Percentiles rank a stretch among this genome's conserved stretches.
These are phyloP conservation scores for Noccaea caerulescens DNA, from an alignment of 345 rosid species.

Conservation along the genomic window DNA sequence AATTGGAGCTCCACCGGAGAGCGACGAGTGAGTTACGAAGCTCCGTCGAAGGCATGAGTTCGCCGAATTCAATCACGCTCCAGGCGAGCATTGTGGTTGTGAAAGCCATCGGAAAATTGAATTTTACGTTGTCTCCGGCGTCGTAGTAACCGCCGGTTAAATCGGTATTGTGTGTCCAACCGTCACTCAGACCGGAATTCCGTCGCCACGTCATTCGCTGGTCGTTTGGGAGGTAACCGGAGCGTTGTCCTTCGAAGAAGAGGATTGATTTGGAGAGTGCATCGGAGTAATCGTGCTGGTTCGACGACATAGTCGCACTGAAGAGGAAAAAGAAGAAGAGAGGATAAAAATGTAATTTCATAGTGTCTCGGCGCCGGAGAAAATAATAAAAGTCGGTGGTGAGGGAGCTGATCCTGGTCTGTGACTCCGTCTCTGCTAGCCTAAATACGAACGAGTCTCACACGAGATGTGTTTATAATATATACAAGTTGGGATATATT, in stretches of 20 bases:
- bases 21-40: constrained; percentile 67
- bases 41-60: constrained; percentile 73
- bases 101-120: constrained; percentile 93
- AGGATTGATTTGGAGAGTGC: constrained; percentile 88
- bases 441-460: constrained; percentile 7
- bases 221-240: constrained; percentile 74
- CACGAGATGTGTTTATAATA: constrained; percentile 38
- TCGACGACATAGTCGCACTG: constrained; percentile 26
- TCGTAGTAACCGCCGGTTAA: constrained; percentile 91
- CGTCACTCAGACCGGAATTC: constrained; percentile 79
- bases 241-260: constrained; percentile 96
- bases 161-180: constrained; percentile 67
- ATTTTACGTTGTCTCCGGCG: constrained; percentile 95
- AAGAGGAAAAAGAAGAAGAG: constrained; percentile 6
- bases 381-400: constrained; percentile 13
- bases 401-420: constrained; percentile 13
- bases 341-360: constrained; percentile 36
- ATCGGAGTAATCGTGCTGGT: constrained; percentile 66
- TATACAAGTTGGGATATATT: neutral
- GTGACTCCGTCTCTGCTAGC: constrained; percentile 25
- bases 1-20: constrained; percentile 81
- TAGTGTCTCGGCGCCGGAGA: constrained; percentile 14
- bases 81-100: constrained; percentile 87
- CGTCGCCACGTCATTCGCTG: constrained; percentile 74
- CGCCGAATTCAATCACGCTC: constrained; percentile 89